phyloP scores from a whole-genome alignment of 2,329 filamentous ascomycete species.

The Clarireedia paspali region DNA sequence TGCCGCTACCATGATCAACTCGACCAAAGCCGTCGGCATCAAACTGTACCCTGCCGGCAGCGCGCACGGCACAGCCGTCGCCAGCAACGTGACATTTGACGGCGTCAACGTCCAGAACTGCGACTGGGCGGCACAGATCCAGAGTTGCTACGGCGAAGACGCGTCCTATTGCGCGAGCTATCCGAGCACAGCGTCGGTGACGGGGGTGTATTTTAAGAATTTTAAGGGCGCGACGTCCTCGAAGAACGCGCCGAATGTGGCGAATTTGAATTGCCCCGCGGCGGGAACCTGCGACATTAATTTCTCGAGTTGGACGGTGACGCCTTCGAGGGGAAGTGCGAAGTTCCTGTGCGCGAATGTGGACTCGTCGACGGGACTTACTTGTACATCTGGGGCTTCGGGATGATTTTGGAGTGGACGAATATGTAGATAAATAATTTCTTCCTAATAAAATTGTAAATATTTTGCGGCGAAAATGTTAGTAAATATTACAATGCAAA shows the following conservation, averaged over 20 bases:
- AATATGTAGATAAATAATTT: no score
- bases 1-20: conserved; percentile 34
- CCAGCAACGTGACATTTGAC: conserved; percentile 36
- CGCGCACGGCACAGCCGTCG: conserved; percentile 31
- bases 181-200: conserved; percentile 30
- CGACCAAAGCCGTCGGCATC: conserved; percentile 39
- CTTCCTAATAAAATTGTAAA: no score
- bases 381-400: conserved; percentile 30
- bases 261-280: conserved; percentile 33
- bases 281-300: conserved; percentile 33
- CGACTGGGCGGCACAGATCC: conserved; percentile 39
- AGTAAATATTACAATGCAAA: not conserved
- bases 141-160: conserved; percentile 36
- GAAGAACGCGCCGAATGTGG: conserved; percentile 30
- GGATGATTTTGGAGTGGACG: conserved; percentile 17
- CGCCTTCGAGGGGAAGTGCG: conserved; percentile 29
- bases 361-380: conserved; percentile 27
- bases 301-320: conserved; percentile 30
- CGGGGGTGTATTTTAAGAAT: conserved; percentile 31
- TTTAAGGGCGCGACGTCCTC: conserved; percentile 33
- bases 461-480: not conserved
- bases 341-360: conserved; percentile 31
- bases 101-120: conserved; percentile 32
- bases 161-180: conserved; percentile 30
- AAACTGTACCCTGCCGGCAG: conserved; percentile 37